A percentile compares a stretch with the other conserved stretches of the same genome.
Evolutionary conservation across 306 rosid genomes (phyloP).

Genomic region (Oemleria cerasiformis): DNA sequence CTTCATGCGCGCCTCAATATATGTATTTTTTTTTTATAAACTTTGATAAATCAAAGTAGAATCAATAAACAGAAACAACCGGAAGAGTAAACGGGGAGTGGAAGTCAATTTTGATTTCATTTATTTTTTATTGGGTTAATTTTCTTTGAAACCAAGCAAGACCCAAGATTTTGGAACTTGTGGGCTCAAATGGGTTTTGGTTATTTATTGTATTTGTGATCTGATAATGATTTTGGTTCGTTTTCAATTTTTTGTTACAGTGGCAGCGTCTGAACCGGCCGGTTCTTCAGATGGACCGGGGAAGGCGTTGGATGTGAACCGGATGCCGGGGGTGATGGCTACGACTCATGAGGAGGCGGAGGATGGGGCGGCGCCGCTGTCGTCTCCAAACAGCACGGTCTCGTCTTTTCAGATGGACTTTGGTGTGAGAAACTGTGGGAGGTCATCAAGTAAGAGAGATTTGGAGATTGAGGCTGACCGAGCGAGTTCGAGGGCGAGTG

Average conservation of each 20-base stretch:
- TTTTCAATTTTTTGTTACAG: conserved; percentile 2
- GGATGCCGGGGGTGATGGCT: conserved; percentile 24
- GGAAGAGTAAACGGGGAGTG: too few relatives aligned
- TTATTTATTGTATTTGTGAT: not conserved
- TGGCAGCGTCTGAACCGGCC: conserved; percentile 50
- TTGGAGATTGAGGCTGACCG: conserved; percentile 52
- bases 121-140: not conserved
- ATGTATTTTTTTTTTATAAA: too few relatives aligned
- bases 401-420: conserved; percentile 80
- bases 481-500: conserved; percentile 64
- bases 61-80: too few relatives aligned
- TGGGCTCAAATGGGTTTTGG: not conserved
- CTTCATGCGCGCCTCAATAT: too few relatives aligned
- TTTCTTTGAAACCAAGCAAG: not conserved
- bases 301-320: conserved; percentile 61
- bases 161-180: not conserved
- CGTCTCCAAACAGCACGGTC: conserved; percentile 75
- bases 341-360: conserved; percentile 49
- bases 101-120: not conserved
- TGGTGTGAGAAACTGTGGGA: conserved; percentile 30
- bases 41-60: too few relatives aligned
- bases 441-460: conserved; percentile 47
- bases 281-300: conserved; percentile 40
- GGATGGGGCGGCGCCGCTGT: conserved; percentile 47
- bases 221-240: not conserved